Evolutionary conservation across 2,329 filamentous ascomycete species (phyloP), one percentile per base, ranked within the genome.

Genomic region (Leptographium radiaticola): DNA sequence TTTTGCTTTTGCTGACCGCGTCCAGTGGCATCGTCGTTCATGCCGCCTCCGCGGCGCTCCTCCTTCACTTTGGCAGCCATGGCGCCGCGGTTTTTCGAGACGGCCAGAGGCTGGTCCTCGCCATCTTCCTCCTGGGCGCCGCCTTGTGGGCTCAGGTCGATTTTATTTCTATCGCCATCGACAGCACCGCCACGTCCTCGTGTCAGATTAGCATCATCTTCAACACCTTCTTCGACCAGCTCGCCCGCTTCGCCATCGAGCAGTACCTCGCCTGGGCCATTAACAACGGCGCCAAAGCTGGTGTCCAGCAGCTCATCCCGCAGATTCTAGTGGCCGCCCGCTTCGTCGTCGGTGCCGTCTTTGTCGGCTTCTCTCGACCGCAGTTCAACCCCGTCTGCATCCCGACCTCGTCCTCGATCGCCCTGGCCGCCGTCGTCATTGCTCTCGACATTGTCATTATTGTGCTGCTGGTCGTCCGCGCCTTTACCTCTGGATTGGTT

Each of bases 91-190:
- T 78, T 56, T 70, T 77, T 63, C 71, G 74, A 66, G 75, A 80
- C 68, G 75, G 76, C 68, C 72, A 74, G 76, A 80, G 78, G 77
- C 78, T 81, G 77, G 77, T 73, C 76, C 77, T 81, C 76, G 67
- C 74, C 62, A 65, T 69, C 59, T 80, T 80, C 63, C 70, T 80
- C 61, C 57, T 71, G 31, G 69, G 71, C 55, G 69, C 75, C 34
- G 70, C 71, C 59, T 67, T 77, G 49, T 82, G 79, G 79, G 76
- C 76, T 48, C 65, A 75, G 43, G 63, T 71, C 57, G 72, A 71
- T 54, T 81, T 81, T 57, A 65, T 75, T 53, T 66, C 75, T 33
- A 73, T 74, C 30, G 62, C 77, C 52, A 68, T 79, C 63, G 66
- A 73, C 57, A 62, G 70, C 38, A 64, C 63, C 36, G 70, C 72